Conservation (phyloP, 2,329 filamentous ascomycete species). For the Trichophyton simii region DNA sequence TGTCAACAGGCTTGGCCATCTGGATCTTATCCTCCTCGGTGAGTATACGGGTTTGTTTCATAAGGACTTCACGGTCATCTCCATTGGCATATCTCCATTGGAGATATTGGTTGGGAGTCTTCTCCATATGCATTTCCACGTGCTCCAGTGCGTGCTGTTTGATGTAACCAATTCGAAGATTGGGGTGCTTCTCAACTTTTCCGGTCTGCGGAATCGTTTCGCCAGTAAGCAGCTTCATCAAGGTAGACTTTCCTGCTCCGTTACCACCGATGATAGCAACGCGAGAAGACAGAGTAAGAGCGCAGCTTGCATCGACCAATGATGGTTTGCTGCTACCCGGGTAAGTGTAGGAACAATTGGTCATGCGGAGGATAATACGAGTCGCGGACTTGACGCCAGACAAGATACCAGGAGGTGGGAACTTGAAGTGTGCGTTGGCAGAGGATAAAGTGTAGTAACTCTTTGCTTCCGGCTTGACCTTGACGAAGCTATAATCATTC, state of each 20-base stretch:
- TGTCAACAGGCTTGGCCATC: conserved; percentile 80
- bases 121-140: conserved; percentile 98
- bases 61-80: conserved; percentile 88
- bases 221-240: conserved; percentile 94
- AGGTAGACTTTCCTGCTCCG: conserved; percentile 92
- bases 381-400: conserved; percentile 92
- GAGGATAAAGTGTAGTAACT: conserved; percentile 94
- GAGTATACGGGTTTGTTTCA: conserved; percentile 92
- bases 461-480: conserved; percentile 84
- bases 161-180: conserved; percentile 97
- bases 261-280: conserved; percentile 95
- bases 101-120: conserved; percentile 96
- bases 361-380: conserved; percentile 90
- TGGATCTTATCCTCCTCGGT: conserved; percentile 75
- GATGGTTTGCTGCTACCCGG: conserved; percentile 80
- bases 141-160: conserved; percentile 98
- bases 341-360: conserved; percentile 81
- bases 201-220: conserved; percentile 73
- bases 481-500: conserved; percentile 50
- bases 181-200: conserved; percentile 95
- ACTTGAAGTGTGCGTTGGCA: conserved; percentile 88
- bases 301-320: conserved; percentile 74
- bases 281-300: conserved; percentile 76
- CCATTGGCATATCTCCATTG: conserved; percentile 98
- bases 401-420: conserved; percentile 87